Evolutionary conservation across 805 yeast genomes (phyloP).

Genomic region (Ogataea pilisensis): DNA sequence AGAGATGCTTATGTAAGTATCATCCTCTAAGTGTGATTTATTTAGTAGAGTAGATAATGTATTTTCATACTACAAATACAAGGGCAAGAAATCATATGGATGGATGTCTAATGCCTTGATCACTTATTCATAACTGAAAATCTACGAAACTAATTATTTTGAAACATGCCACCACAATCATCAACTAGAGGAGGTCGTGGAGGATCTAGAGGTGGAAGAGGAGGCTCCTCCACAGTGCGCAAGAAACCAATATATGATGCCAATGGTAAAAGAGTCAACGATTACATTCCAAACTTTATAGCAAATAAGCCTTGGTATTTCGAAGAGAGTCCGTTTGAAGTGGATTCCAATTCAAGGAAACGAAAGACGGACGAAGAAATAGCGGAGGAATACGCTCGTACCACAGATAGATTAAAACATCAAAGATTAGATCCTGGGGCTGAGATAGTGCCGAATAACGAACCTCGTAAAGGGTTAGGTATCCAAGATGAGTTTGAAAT

Average conservation of each 20-base stretch:
- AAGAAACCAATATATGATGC: constrained; percentile 28
- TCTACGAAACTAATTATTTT: too few species aligned
- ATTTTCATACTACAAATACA: too few species aligned
- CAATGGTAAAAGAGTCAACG: constrained; percentile 33
- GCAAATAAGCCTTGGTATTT: constrained; percentile 40
- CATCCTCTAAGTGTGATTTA: too few species aligned
- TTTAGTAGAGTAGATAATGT: too few species aligned
- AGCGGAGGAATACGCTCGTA: constrained; percentile 15
- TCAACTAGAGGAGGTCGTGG: neutral
- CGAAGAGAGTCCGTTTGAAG: constrained; percentile 20
- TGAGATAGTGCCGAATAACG: constrained; percentile 42
- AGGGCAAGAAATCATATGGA: too few species aligned
- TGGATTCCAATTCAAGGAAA: constrained; percentile 27
- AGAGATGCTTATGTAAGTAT: too few species aligned
- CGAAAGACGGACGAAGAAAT: constrained; percentile 25
- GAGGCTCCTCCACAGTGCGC: neutral
- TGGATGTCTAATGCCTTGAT: too few species aligned
- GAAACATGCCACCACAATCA: neutral
- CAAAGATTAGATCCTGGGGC: constrained; percentile 45
- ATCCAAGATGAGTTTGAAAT: constrained; percentile 42
- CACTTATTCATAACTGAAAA: too few species aligned
- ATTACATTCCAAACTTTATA: constrained; percentile 38
- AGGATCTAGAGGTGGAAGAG: neutral
- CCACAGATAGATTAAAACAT: constrained; percentile 49
- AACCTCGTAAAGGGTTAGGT: constrained; percentile 54